Conservation (phyloP, 2,329 filamentous ascomycete genomes). For the Orbilia oligospora region DNA sequence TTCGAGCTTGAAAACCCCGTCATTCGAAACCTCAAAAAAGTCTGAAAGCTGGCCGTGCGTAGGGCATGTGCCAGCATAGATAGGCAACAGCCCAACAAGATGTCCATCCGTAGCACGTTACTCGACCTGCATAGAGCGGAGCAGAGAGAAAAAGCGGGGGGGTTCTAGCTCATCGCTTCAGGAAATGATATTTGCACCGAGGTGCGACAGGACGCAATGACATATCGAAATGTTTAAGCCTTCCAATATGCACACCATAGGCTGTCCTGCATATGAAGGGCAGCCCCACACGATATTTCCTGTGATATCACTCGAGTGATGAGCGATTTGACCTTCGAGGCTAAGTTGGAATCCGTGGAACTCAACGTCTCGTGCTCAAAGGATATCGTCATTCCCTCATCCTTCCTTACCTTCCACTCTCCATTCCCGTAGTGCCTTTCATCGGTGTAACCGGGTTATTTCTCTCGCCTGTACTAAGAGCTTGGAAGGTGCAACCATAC, state of each 20-base stretch:
- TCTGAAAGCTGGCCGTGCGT: conserved; percentile 20
- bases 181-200: conserved; percentile 31
- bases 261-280: conserved; percentile 36
- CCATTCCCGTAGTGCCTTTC: background rate
- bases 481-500: conserved; percentile 52
- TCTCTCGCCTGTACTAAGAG: conserved; percentile 29
- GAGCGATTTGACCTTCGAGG: background rate
- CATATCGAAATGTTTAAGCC: conserved; percentile 29
- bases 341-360: conserved; percentile 15
- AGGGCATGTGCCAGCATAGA: conserved; percentile 21
- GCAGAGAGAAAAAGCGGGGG: conserved; percentile 17
- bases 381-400: conserved; percentile 8
- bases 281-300: conserved; percentile 34
- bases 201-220: conserved; percentile 36
- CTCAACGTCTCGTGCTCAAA: conserved; percentile 48
- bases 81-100: conserved; percentile 31
- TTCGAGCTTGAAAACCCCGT: conserved; percentile 19
- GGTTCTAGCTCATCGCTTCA: background rate
- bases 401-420: background rate
- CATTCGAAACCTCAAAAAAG: conserved; percentile 7
- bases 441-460: conserved; percentile 47
- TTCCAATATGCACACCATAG: conserved; percentile 31
- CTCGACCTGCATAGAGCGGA: conserved; percentile 4
- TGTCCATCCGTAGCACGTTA: background rate
- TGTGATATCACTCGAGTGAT: conserved; percentile 38